Percentiles rank a stretch among this genome's conserved stretches.
Conservation (phyloP, 495 filamentous ascomycete species). For the Glarea lozoyensis region DNA sequence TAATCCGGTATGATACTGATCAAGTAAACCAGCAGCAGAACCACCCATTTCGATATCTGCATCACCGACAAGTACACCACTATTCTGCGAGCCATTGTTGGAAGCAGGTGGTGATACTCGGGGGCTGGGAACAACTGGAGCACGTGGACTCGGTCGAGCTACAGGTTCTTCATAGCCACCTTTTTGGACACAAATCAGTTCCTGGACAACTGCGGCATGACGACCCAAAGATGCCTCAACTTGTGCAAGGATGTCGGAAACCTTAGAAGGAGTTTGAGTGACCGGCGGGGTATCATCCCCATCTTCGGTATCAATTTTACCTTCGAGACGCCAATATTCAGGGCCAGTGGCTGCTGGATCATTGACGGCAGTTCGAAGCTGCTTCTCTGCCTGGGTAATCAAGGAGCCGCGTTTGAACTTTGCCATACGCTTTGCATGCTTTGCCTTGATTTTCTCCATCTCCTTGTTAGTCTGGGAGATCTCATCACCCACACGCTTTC, state of each 20-base stretch:
- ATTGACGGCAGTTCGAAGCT: conserved; percentile 45
- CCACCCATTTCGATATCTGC: conserved; percentile 60
- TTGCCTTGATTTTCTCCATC: conserved; percentile 70
- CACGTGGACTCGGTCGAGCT: conserved; percentile 23
- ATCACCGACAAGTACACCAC: conserved; percentile 44
- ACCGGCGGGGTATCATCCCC: conserved; percentile 49
- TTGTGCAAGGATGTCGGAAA: conserved; percentile 56
- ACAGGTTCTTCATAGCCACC: conserved; percentile 61
- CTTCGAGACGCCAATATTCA: conserved; percentile 58
- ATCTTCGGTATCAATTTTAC: conserved; percentile 42
- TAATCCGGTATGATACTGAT: conserved; percentile 52
- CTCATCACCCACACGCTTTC: conserved; percentile 57
- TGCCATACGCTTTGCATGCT: conserved; percentile 65
- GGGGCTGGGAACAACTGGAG: conserved; percentile 13
- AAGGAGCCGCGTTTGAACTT: conserved; percentile 60
- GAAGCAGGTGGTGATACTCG: conserved; percentile 18
- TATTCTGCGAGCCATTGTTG: conserved; percentile 36
- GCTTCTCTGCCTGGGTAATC: conserved; percentile 55
- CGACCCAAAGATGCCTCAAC: conserved; percentile 44
- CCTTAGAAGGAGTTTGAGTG: conserved; percentile 48
- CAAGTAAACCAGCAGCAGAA: conserved; percentile 49
- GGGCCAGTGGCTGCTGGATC: conserved; percentile 42
- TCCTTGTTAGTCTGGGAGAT: conserved; percentile 61
- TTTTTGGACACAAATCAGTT: conserved; percentile 56
- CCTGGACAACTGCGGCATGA: conserved; percentile 40